These are phyloP conservation scores for Leucosporidium creatinivorum DNA, from an alignment of 768 basidiomycete genomes.

Conservation along the genomic window DNA sequence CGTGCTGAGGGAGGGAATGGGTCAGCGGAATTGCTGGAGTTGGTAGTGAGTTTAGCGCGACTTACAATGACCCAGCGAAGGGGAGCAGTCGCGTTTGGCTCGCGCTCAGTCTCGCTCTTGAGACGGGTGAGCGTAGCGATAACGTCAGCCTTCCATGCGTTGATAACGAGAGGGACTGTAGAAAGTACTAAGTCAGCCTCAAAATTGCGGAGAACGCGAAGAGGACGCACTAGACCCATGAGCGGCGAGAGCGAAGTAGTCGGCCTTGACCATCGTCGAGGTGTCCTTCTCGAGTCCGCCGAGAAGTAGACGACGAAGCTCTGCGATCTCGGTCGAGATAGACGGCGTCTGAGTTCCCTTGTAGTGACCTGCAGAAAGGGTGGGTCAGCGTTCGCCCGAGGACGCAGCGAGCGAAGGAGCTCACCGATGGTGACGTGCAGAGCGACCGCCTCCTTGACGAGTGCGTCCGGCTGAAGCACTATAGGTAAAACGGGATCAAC, in stretches of 20 bases:
- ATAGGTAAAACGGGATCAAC: background rate
- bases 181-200: no score
- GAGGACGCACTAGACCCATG: conserved; percentile 43
- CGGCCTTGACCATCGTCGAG: background rate
- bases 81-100: conserved; percentile 38
- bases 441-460: conserved; percentile 57
- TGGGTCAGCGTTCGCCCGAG: no score
- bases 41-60: background rate
- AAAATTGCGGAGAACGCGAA: no score
- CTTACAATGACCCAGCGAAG: conserved; percentile 49
- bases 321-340: conserved; percentile 73
- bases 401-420: background rate
- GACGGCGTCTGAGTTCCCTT: conserved; percentile 47
- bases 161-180: conserved; percentile 55
- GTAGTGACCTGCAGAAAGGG: conserved; percentile 42
- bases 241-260: conserved; percentile 8
- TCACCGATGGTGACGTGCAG: conserved; percentile 55
- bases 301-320: conserved; percentile 60
- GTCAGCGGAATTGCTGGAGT: background rate
- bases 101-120: conserved; percentile 56
- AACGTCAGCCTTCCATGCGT: conserved; percentile 59
- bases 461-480: conserved; percentile 53
- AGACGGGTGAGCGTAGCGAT: conserved; percentile 60
- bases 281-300: background rate
- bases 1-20: conserved; percentile 34